Base-by-base conservation (phyloP, 495 filamentous ascomycete genomes). In the Extremus antarcticus region DNA sequence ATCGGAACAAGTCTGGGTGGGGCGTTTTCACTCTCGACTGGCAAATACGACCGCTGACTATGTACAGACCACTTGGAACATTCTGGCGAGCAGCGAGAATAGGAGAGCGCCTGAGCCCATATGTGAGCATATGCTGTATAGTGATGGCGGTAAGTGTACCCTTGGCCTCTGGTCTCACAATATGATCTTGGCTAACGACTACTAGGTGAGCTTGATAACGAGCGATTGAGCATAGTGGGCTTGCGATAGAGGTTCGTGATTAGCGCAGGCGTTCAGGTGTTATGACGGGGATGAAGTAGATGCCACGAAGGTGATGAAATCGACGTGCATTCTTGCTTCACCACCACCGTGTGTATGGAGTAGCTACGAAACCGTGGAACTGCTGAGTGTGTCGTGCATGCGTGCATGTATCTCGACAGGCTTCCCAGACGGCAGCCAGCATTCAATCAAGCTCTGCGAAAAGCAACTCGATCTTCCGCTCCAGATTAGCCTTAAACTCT, bases 71-170 rank as follows among this genome's bases (percentile, higher is more conserved):
- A 15, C 81, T 87, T 60, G 90, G 90, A 41, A 82, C 92, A 47
- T 95, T 98, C 71, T 98, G 92, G 92, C 97, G 97, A 69, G 92
- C 84, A 56, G 92, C 92, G 25, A 77, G 92, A 57, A 81, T 98
- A 65, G 92, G 92, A 24, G 92, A 98, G 76, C 75, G 92, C 54
- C 70, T 98, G 52, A 95, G 90, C 64, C 94, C 92, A 43, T 97
- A 98, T 68, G 88, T 98, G 54, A 94, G 90, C 72, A 71, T 96
- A 63, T 95, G 89, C 68, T 97, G 94, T 68, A 73, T 95, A 10
- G 64, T 88, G 60, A 97, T 97, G 90, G 94, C 94, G 57, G 92
- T 96, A 68, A 75, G 86, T 80, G 2, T 16, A 20, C 3, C 7
- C 16, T 40, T 2, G 23, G 20, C 8, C 22, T 9, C 10, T 50